These are phyloP conservation scores for Suillus brevipes DNA, from an alignment of 768 basidiomycete genomes.

Conservation along the genomic window DNA sequence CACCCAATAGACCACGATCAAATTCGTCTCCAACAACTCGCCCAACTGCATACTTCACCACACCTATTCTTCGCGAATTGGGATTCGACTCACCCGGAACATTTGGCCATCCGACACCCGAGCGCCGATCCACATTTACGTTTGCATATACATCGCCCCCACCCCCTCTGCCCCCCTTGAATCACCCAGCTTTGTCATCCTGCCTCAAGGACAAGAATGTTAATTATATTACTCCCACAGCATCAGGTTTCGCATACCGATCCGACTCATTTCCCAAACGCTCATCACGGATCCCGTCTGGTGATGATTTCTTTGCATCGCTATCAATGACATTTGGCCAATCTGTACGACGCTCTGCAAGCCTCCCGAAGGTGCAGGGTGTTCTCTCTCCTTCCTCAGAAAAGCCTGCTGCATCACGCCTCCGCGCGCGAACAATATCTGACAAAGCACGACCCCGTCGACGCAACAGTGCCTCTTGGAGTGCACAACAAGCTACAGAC, in stretches of 20 bases:
- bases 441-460: conserved; percentile 39
- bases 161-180: conserved; percentile 57
- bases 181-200: conserved; percentile 36
- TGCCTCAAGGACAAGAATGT: conserved; percentile 18
- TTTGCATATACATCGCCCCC: conserved; percentile 36
- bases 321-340: conserved; percentile 28
- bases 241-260: conserved; percentile 20
- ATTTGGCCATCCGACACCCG: conserved; percentile 40
- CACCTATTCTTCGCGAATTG: conserved; percentile 25
- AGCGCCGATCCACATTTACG: conserved; percentile 20
- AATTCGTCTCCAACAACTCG: conserved; percentile 18
- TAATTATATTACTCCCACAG: conserved; percentile 7
- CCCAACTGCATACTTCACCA: conserved; percentile 21
- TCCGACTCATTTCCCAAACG: conserved; percentile 25
- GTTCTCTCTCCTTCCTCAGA: conserved; percentile 17
- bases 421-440: conserved; percentile 32
- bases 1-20: conserved; percentile 27
- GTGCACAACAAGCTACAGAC: conserved; percentile 45
- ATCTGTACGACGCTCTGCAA: conserved; percentile 28
- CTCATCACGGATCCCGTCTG: conserved; percentile 12
- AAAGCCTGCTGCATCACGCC: conserved; percentile 12
- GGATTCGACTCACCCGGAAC: conserved; percentile 41
- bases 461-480: conserved; percentile 60
- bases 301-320: conserved; percentile 23
- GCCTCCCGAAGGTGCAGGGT: conserved; percentile 28